Evolutionary conservation across 768 basidiomycete species (phyloP).

Genomic region (Nidularia sp.): DNA sequence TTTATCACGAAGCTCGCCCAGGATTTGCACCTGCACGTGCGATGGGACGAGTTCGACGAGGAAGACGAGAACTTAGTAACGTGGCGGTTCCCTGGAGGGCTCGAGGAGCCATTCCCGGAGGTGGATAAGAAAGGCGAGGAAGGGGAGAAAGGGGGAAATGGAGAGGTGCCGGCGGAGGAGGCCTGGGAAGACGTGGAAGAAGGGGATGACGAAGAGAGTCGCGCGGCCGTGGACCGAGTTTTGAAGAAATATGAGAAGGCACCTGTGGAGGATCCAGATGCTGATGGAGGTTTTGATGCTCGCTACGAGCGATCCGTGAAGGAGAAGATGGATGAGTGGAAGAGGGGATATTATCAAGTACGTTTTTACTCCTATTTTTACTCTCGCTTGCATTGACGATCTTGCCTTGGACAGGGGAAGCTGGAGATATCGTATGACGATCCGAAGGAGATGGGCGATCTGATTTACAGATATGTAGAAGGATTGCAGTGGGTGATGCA

Average conservation of each 20-base stretch:
- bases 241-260: slow-evolving; percentile 87
- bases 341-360: slow-evolving; percentile 85
- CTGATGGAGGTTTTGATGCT: slow-evolving; percentile 73
- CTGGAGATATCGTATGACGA: slow-evolving; percentile 76
- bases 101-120: slow-evolving; percentile 22
- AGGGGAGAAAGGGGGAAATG: slow-evolving; percentile 27
- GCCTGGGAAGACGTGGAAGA: slow-evolving; percentile 54
- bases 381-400: slow-evolving; percentile 1
- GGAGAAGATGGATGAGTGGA: slow-evolving; percentile 93
- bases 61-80: slow-evolving; percentile 76
- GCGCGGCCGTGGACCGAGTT: slow-evolving; percentile 74
- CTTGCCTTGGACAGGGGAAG: slow-evolving; percentile 60
- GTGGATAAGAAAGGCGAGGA: slow-evolving; percentile 26
- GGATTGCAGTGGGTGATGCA: slow-evolving; percentile 99
- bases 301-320: slow-evolving; percentile 67
- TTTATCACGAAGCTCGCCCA: slow-evolving; percentile 77
- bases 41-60: slow-evolving; percentile 95
- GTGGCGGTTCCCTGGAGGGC: slow-evolving; percentile 51
- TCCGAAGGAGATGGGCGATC: slow-evolving; percentile 59
- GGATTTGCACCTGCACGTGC: slow-evolving; percentile 70
- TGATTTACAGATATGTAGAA: slow-evolving; percentile 83
- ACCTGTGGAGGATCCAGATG: slow-evolving; percentile 66
- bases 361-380: slow-evolving; percentile 5
- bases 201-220: slow-evolving; percentile 69
- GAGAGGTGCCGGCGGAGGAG: slow-evolving; percentile 29